A percentile compares a stretch with the other conserved stretches of the same genome.
phyloP scores from a whole-genome alignment of 108 stramenopile species.

The Nannochloropsis salina region DNA sequence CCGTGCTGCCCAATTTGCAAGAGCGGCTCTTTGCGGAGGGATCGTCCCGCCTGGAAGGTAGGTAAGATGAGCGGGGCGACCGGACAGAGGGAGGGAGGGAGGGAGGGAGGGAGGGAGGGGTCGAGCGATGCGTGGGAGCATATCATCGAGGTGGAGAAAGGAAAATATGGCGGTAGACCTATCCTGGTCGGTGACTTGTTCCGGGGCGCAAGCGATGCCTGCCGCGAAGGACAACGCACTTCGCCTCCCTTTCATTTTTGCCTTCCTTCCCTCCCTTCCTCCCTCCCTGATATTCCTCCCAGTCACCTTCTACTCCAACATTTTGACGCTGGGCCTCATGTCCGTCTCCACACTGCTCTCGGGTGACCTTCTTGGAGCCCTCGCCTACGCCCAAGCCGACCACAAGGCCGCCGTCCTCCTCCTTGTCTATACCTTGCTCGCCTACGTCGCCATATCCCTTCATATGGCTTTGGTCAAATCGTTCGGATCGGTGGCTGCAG shows the following conservation, averaged over 20 bases:
- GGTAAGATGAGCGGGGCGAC: neutral
- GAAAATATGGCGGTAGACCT: no score
- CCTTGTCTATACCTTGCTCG: conserved; percentile 70
- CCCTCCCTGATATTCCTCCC: conserved; percentile 21
- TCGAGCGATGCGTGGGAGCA: neutral
- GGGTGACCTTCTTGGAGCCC: conserved; percentile 72
- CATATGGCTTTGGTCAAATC: conserved; percentile 83
- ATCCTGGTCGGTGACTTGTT: no score
- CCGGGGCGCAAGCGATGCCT: no score
- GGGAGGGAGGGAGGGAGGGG: neutral
- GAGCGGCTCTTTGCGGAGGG: conserved; percentile 70
- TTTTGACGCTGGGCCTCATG: conserved; percentile 76
- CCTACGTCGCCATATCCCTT: conserved; percentile 80
- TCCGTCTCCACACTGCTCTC: conserved; percentile 67
- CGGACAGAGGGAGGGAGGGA: neutral
- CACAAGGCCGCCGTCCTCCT: conserved; percentile 57
- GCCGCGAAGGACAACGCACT: no score
- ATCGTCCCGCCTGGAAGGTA: conserved; percentile 61
- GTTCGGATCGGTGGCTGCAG: conserved; percentile 86
- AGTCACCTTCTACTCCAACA: conserved; percentile 87
- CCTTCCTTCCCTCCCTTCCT: neutral
- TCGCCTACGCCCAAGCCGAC: conserved; percentile 60
- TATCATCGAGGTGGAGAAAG: no score
- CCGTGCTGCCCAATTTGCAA: conserved; percentile 86
- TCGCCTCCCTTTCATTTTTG: no score